phyloP scores from a whole-genome alignment of 2,329 filamentous ascomycete genomes.

The Sphaceloma murrayae region DNA sequence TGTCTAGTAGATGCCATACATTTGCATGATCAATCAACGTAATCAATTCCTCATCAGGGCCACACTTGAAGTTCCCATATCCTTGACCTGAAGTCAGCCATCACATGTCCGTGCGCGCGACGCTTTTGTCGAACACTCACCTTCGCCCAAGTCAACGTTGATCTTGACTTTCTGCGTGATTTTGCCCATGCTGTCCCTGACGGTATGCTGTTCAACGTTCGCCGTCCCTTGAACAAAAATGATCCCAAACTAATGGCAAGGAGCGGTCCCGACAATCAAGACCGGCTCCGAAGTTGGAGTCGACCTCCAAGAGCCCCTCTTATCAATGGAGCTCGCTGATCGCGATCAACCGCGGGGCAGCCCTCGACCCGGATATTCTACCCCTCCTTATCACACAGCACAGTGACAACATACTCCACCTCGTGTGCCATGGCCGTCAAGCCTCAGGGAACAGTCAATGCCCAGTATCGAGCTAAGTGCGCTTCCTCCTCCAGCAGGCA shows the following conservation, averaged over 20 bases:
- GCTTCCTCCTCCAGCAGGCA: no score
- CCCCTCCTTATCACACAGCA: not conserved
- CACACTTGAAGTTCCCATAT: constrained; percentile 43
- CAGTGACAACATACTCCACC: no score
- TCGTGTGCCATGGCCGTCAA: no score
- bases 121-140: constrained; percentile 20
- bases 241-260: no score
- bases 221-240: no score
- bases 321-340: not conserved
- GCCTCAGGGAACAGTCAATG: no score
- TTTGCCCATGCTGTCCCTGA: constrained; percentile 36
- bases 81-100: not conserved
- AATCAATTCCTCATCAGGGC: constrained; percentile 52
- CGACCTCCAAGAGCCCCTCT: not conserved
- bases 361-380: not conserved
- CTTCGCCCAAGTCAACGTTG: constrained; percentile 47
- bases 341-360: not conserved
- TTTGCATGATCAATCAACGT: constrained; percentile 54
- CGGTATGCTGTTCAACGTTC: not conserved
- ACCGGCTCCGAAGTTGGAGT: not conserved
- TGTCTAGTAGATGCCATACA: no score
- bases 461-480: no score
- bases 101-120: not conserved
- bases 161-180: constrained; percentile 45
- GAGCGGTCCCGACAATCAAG: no score